A percentile compares a stretch with the other conserved stretches of the same genome.
Conservation (phyloP, 2,329 filamentous ascomycete species). For the Calycina herbarum region DNA sequence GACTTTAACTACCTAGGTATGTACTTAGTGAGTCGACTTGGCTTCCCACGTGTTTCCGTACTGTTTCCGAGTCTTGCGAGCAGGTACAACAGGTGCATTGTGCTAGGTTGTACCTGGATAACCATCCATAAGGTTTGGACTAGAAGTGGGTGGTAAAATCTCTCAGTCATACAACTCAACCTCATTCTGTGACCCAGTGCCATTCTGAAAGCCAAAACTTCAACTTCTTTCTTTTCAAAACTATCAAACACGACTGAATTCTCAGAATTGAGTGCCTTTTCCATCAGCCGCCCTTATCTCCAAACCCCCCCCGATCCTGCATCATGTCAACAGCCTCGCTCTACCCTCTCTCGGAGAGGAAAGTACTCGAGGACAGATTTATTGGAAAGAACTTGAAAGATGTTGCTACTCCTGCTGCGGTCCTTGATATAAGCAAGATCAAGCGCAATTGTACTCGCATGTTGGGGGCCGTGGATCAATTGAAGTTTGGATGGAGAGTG, state of each 20-base stretch:
- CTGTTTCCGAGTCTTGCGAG: not conserved
- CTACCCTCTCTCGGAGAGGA: constrained; percentile 38
- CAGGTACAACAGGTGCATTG: not conserved
- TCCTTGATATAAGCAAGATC: constrained; percentile 68
- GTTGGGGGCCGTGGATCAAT: constrained; percentile 59
- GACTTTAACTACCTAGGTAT: no score
- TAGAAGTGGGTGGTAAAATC: not conserved
- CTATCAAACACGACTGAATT: not conserved
- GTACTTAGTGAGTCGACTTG: no score
- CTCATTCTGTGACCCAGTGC: not conserved
- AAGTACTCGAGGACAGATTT: constrained; percentile 45
- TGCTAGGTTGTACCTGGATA: not conserved
- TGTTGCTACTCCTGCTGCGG: constrained; percentile 64
- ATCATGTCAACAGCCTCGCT: constrained; percentile 30
- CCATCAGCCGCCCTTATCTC: not conserved
- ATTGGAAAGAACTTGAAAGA: constrained; percentile 60
- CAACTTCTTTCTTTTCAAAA: not conserved
- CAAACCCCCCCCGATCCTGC: not conserved
- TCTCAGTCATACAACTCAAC: constrained; percentile 3
- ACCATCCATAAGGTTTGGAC: not conserved
- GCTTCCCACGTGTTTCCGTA: no score
- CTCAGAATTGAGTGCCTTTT: not conserved
- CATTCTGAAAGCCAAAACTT: not conserved
- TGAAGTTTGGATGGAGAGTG: constrained; percentile 68
- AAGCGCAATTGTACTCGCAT: constrained; percentile 69